A percentile compares a stretch with the other conserved stretches of the same genome.
Conservation (phyloP, 2,329 filamentous ascomycete species). For the Fusarium solani-melongenae region DNA sequence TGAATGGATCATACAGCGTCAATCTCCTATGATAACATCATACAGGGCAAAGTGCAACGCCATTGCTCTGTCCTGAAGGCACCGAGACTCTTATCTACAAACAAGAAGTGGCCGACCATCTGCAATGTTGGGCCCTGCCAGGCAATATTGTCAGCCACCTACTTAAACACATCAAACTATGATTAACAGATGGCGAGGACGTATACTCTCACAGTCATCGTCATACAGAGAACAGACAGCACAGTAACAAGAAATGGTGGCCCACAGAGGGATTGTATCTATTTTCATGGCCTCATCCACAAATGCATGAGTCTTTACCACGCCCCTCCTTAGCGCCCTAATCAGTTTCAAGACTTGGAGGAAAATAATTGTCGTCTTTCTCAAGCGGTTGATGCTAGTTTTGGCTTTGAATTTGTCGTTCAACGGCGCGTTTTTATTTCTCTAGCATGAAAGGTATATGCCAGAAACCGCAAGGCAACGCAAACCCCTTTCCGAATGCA, state of each 20-base stretch:
- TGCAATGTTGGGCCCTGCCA: background rate
- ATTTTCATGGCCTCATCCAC: constrained; percentile 35
- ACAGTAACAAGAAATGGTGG: constrained; percentile 6
- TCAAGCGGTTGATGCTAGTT: constrained; percentile 36
- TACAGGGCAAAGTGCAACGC: background rate
- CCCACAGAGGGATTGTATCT: constrained; percentile 31
- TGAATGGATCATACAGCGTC: background rate
- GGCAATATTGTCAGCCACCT: background rate
- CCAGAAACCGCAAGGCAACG: constrained; percentile 45
- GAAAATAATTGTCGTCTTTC: constrained; percentile 15
- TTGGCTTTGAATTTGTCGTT: constrained; percentile 37
- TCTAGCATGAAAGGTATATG: constrained; percentile 45
- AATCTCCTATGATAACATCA: background rate
- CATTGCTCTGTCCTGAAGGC: background rate
- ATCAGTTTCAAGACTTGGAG: constrained; percentile 22
- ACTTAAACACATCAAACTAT: background rate
- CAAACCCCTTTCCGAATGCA: constrained; percentile 47
- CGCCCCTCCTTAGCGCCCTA: constrained; percentile 27
- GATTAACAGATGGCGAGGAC: background rate
- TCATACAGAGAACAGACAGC: background rate
- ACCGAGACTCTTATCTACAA: background rate
- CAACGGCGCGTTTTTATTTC: constrained; percentile 46
- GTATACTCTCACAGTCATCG: background rate
- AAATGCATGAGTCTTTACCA: constrained; percentile 25
- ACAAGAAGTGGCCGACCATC: background rate